These are phyloP conservation scores for Rhododendron molle DNA, from an alignment of 148 eudicot genomes.

Conservation along the genomic window DNA sequence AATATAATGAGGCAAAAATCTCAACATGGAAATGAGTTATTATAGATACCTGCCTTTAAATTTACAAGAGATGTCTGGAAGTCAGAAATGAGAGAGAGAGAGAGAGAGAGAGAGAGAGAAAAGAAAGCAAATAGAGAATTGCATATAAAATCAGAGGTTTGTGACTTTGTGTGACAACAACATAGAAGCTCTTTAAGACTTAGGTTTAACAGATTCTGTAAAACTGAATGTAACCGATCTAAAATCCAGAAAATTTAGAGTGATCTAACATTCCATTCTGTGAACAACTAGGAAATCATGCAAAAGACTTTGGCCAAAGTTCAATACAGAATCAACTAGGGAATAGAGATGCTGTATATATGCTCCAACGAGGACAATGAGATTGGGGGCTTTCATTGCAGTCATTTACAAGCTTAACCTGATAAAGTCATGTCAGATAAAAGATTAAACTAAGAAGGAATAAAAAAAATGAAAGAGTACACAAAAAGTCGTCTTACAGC, in stretches of 20 bases:
- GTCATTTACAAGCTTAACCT: conserved; percentile 55
- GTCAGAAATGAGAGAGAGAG: no score
- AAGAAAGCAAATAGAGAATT: no score
- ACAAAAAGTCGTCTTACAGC: conserved; percentile 54
- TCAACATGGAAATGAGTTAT: conserved; percentile 65
- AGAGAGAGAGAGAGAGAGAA: no score
- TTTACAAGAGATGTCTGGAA: not conserved
- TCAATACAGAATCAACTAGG: conserved; percentile 42
- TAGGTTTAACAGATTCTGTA: not conserved
- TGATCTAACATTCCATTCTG: conserved; percentile 46
- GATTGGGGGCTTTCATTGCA: conserved; percentile 9
- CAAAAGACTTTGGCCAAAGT: conserved; percentile 63
- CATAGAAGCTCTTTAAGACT: not conserved
- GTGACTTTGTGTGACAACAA: not conserved
- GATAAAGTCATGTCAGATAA: conserved; percentile 16
- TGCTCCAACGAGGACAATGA: conserved; percentile 24
- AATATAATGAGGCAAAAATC: conserved; percentile 59
- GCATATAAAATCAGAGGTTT: not conserved
- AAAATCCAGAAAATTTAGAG: not conserved
- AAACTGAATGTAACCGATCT: not conserved
- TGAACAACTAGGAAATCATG: conserved; percentile 65
- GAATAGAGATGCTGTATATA: conserved; percentile 41
- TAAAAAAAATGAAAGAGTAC: not conserved
- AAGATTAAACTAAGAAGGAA: not conserved
- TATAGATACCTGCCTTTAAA: conserved; percentile 47